Base-by-base conservation (phyloP, 805 yeast species). In the Kluyveromyces dobzhanskii region DNA sequence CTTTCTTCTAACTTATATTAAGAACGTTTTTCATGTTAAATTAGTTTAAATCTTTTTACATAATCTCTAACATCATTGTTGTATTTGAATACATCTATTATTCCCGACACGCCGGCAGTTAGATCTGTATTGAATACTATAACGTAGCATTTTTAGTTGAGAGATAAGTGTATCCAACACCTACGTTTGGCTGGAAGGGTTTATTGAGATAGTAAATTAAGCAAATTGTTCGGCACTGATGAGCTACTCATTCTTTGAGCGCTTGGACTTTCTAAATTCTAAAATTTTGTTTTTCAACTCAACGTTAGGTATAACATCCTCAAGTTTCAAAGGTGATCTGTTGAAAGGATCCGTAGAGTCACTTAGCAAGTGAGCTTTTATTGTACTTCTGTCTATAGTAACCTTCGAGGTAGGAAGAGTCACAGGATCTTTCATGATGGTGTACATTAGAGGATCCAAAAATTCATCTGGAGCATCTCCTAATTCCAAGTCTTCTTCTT, bases 331-430 rank as follows among this genome's bases (percentile, higher is more conserved):
- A 4, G 97, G 97, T 66, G 78, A 72, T 62, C 99, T 78, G 62
- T 90, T 92, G 66, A 92, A 92, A 14, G 99, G 99, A 66, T 92
- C 99, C 0, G 95, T 92, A 1, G 95, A 76, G 64, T 92, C 97
- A 65, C 90, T 85, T 59, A 92, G 71, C 43, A 92, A 67, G 67
- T 92, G 98, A 3, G 95, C 85, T 56, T 87, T 90, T 51, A 92
- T 84, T 2, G 97, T 92, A 27, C 92, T 73, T 56, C 94, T 70
- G 59, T 92, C 99, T 50, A 92, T 85, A 35, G 79, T 76, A 14
- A 88, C 76, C 46, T 76, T 81, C 1, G 96, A 85, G 7, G 84
- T 70, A 7, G 99, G 99, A 50, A 92, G 70, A n/a, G 74, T 80
- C 4, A 92, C 98, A 0, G 99, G 99, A 57, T 92, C 94, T 49